Conservation (phyloP, 2,329 filamentous ascomycete species). For the Pseudogymnoascus pannorum region DNA sequence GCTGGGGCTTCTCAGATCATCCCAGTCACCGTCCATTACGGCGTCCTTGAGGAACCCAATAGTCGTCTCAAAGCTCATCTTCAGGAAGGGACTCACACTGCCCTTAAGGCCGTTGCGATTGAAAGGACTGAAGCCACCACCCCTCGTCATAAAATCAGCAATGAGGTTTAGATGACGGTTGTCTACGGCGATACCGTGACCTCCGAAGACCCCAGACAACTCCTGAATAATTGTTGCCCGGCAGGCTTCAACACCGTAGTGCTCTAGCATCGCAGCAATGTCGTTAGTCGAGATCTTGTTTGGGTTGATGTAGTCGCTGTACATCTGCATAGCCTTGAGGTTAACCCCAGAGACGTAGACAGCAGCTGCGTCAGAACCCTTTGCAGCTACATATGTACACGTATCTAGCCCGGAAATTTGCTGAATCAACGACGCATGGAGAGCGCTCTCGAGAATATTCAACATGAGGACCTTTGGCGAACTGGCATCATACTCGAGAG, state of each 20-base stretch:
- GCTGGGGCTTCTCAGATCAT: slow-evolving; percentile 79
- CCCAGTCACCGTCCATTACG: slow-evolving; percentile 81
- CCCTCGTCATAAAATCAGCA: slow-evolving; percentile 95
- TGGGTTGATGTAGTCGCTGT: slow-evolving; percentile 76
- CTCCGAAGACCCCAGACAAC: slow-evolving; percentile 75
- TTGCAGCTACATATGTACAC: slow-evolving; percentile 59
- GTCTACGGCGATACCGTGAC: slow-evolving; percentile 89
- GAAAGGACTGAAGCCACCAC: slow-evolving; percentile 83
- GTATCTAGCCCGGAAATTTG: slow-evolving; percentile 70
- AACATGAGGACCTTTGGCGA: slow-evolving; percentile 91
- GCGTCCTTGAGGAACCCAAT: slow-evolving; percentile 89
- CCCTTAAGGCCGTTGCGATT: slow-evolving; percentile 82
- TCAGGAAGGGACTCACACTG: slow-evolving; percentile 86
- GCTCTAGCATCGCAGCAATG: slow-evolving; percentile 72
- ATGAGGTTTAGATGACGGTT: slow-evolving; percentile 90
- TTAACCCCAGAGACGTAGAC: slow-evolving; percentile 83
- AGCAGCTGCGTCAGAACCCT: slow-evolving; percentile 44
- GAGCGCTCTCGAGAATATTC: slow-evolving; percentile 75
- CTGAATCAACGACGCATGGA: slow-evolving; percentile 74
- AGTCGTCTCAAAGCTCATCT: slow-evolving; percentile 99
- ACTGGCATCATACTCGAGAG: slow-evolving; percentile 70
- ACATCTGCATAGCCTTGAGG: slow-evolving; percentile 82
- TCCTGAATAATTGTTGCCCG: slow-evolving; percentile 82
- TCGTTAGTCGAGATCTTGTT: slow-evolving; percentile 88
- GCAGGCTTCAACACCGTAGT: slow-evolving; percentile 91